phyloP scores from a whole-genome alignment of 2,329 filamentous ascomycete genomes.

The Eurotiales sp. region DNA sequence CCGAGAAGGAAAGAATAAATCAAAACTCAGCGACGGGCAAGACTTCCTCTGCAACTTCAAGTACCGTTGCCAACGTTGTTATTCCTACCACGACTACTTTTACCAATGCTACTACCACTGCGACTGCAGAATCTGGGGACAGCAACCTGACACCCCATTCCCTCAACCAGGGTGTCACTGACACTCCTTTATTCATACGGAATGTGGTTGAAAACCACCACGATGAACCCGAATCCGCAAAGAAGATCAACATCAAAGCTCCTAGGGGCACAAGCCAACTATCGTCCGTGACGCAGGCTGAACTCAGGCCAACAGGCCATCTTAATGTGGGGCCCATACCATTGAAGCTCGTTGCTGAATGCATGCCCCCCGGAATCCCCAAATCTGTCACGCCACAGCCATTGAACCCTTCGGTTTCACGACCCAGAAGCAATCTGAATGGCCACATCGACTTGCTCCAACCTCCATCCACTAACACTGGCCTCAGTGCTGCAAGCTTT shows the following conservation, averaged over 20 bases:
- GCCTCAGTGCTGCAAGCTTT: background rate
- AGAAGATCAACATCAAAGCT: slow-evolving; percentile 4
- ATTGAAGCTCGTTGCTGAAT: slow-evolving; percentile 23
- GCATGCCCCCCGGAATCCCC: slow-evolving; percentile 26
- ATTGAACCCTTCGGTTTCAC: slow-evolving; percentile 8
- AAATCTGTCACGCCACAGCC: slow-evolving; percentile 14
- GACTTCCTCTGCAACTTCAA: background rate
- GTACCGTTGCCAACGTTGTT: background rate
- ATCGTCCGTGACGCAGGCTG: background rate
- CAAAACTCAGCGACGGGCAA: background rate
- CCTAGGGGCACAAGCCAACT: background rate
- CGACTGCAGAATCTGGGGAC: background rate
- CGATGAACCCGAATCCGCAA: background rate
- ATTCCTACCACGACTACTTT: background rate
- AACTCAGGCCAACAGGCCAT: background rate
- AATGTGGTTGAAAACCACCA: slow-evolving; percentile 5
- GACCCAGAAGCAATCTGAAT: slow-evolving; percentile 8
- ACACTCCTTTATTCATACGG: slow-evolving; percentile 10
- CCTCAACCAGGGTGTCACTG: slow-evolving; percentile 14
- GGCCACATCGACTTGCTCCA: background rate
- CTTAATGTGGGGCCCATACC: slow-evolving; percentile 15
- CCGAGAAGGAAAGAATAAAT: slow-evolving; percentile 1
- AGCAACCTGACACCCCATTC: slow-evolving; percentile 5
- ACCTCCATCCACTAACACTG: slow-evolving; percentile 1
- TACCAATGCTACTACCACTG: background rate